Evolutionary conservation across 768 basidiomycete genomes (phyloP).

Genomic region (Porphyrellus cyaneotinctus): DNA sequence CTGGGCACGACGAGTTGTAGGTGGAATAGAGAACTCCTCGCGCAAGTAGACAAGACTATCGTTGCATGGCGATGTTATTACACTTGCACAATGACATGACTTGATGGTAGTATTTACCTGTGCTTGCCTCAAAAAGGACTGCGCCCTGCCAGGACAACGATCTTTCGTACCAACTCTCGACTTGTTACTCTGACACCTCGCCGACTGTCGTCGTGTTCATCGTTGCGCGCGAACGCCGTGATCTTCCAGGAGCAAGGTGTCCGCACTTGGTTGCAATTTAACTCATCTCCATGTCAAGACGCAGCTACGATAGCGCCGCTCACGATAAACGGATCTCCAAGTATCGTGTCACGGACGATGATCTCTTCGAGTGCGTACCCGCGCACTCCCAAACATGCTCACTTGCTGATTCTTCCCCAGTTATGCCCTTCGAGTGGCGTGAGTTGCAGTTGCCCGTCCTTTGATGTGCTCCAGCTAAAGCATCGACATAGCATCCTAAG

Average conservation of each 20-base stretch:
- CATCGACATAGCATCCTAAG: constrained; percentile 54
- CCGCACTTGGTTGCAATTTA: constrained; percentile 7
- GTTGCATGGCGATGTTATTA: neutral
- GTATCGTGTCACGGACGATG: constrained; percentile 78
- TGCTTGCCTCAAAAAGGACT: neutral
- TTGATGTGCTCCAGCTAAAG: constrained; percentile 5
- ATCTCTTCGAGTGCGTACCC: constrained; percentile 72
- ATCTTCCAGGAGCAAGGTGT: constrained; percentile 5
- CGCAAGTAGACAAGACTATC: no score
- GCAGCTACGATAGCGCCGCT: constrained; percentile 69
- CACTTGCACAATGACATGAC: no score
- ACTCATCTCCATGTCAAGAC: constrained; percentile 52
- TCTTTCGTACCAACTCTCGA: neutral
- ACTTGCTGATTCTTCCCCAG: constrained; percentile 37
- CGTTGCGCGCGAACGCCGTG: neutral
- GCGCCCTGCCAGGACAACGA: no score
- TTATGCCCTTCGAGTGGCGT: constrained; percentile 83
- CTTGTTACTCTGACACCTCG: neutral
- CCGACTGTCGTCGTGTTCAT: neutral
- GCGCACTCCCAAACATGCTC: neutral
- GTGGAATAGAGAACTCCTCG: constrained; percentile 21
- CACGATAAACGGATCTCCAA: constrained; percentile 72
- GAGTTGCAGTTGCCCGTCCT: constrained; percentile 32
- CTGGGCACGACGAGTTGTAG: constrained; percentile 32
- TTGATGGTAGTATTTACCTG: neutral